phyloP scores from a whole-genome alignment of 805 yeast species.

The Candida loeiensis region DNA sequence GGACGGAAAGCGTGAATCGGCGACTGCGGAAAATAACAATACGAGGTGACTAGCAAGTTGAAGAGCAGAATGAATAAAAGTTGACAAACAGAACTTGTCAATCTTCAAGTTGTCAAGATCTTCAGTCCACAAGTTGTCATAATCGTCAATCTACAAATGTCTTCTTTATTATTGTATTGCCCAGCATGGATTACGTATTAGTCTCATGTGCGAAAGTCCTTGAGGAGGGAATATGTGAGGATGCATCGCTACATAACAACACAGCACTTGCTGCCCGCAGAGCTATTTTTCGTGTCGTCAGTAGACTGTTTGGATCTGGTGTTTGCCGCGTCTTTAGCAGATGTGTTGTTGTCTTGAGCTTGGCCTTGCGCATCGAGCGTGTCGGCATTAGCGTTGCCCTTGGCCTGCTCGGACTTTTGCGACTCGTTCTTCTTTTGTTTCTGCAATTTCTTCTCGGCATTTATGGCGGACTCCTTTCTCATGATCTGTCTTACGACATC shows the following conservation, averaged over 20 bases:
- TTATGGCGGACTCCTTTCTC: conserved; percentile 58
- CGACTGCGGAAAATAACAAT: no score
- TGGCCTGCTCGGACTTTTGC: conserved; percentile 8
- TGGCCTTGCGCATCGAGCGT: conserved; percentile 5
- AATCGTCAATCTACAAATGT: no score
- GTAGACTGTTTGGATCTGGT: conserved; percentile 20
- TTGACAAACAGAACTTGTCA: no score
- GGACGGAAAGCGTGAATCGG: no score
- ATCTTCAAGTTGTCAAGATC: no score
- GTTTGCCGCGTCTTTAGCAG: conserved; percentile 11
- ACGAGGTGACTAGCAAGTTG: no score
- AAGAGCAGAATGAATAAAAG: no score
- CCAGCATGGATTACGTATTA: neutral
- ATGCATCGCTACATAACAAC: conserved; percentile 22
- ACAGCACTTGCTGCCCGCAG: conserved; percentile 27
- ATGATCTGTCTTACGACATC: conserved; percentile 88
- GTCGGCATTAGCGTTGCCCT: conserved; percentile 2
- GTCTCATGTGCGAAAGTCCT: neutral
- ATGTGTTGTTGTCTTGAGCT: conserved; percentile 2
- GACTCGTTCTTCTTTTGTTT: conserved; percentile 26
- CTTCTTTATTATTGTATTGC: no score
- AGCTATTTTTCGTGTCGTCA: conserved; percentile 11
- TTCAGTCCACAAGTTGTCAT: no score
- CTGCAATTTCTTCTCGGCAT: conserved; percentile 44
- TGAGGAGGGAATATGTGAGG: neutral